These are phyloP conservation scores for Alternaria arborescens DNA, from an alignment of 2,329 filamentous ascomycete genomes.

Conservation along the genomic window DNA sequence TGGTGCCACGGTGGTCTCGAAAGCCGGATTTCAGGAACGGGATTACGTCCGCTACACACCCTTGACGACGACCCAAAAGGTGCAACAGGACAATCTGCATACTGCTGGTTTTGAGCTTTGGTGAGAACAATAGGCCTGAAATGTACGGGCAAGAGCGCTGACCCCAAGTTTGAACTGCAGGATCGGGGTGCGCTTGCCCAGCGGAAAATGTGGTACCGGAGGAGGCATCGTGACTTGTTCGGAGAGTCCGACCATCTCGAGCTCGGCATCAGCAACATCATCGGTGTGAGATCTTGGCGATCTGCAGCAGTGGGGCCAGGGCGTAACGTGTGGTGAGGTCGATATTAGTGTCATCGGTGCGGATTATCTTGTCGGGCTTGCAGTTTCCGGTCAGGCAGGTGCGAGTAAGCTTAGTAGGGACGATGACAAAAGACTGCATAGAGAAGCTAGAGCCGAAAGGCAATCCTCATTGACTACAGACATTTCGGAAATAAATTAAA, in stretches of 20 bases:
- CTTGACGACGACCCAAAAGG: background rate
- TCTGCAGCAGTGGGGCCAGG: slow-evolving; percentile 1
- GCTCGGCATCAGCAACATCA: slow-evolving; percentile 13
- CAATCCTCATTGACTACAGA: background rate
- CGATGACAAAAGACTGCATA: background rate
- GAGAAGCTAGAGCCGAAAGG: background rate
- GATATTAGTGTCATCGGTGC: slow-evolving; percentile 6
- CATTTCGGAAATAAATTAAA: background rate
- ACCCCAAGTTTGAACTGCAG: slow-evolving; percentile 4
- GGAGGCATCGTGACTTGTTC: slow-evolving; percentile 5
- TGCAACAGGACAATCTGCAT: background rate
- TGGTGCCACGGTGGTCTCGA: slow-evolving; percentile 32
- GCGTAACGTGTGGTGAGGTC: slow-evolving; percentile 4
- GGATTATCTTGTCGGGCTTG: slow-evolving; percentile 4
- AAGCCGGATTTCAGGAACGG: slow-evolving; percentile 39
- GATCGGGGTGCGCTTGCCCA: slow-evolving; percentile 24
- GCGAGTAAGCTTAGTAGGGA: slow-evolving; percentile 8
- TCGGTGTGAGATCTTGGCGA: slow-evolving; percentile 24
- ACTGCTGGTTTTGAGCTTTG: slow-evolving; percentile 25
- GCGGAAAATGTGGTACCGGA: slow-evolving; percentile 7
- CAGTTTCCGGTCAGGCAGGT: slow-evolving; percentile 2
- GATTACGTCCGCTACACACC: slow-evolving; percentile 31
- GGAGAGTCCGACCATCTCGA: slow-evolving; percentile 16
- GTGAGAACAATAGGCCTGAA: background rate
- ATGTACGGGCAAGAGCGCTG: slow-evolving; percentile 1